Percentiles rank a stretch among this genome's conserved stretches.
phyloP scores from a whole-genome alignment of 2,329 filamentous ascomycete genomes.

The Apiospora kogelbergensis region DNA sequence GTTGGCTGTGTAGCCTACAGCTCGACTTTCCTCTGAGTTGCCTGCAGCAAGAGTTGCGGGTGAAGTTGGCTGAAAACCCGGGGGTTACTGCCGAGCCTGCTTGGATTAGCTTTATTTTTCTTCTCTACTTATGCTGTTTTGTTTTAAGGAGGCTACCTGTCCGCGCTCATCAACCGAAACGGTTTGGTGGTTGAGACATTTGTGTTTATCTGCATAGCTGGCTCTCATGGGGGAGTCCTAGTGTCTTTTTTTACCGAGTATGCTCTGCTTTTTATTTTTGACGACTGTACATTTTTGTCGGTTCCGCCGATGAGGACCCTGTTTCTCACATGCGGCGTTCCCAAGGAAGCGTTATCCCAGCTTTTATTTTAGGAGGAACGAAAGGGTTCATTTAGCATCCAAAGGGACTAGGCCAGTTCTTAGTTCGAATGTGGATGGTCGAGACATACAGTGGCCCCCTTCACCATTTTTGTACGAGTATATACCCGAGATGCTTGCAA shows the following conservation, averaged over 20 bases:
- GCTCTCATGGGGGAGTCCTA: not conserved
- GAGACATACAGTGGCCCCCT: not conserved
- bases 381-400: not conserved
- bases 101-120: not conserved
- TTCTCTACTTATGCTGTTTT: not conserved
- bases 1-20: not conserved
- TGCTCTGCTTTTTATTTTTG: not conserved
- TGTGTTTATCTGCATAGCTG: constrained; percentile 4
- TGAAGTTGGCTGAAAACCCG: not conserved
- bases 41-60: not conserved
- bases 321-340: not conserved
- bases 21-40: not conserved
- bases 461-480: not conserved
- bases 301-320: not conserved
- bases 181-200: constrained; percentile 1
- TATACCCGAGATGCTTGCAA: not conserved
- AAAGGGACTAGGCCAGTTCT: not conserved
- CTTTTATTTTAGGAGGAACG: not conserved
- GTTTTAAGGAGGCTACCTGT: not conserved
- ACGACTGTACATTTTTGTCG: not conserved
- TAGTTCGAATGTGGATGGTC: not conserved
- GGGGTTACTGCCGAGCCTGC: not conserved
- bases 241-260: not conserved
- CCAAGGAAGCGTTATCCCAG: not conserved
- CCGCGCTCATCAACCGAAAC: not conserved